These are phyloP conservation scores for Aureobasidium sp. DNA, from an alignment of 2,329 filamentous ascomycete species.

Conservation along the genomic window DNA sequence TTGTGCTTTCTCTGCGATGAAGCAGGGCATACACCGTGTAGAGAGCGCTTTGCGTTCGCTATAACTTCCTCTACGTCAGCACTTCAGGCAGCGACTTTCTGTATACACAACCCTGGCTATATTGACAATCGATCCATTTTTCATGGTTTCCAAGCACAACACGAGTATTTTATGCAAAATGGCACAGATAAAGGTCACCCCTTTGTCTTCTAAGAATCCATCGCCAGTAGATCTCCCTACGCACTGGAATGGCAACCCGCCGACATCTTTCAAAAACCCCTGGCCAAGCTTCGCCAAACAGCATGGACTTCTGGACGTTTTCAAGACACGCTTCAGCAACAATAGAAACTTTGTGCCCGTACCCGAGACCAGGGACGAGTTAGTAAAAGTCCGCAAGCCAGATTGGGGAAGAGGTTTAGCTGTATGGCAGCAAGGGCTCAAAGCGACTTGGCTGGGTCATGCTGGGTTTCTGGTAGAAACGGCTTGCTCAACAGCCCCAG, in stretches of 20 bases:
- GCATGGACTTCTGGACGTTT: slow-evolving; percentile 22
- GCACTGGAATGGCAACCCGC: slow-evolving; percentile 40
- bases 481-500: slow-evolving; percentile 3
- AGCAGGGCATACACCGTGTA: neutral
- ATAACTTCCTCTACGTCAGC: neutral
- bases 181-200: neutral
- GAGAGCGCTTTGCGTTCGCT: neutral
- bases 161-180: neutral
- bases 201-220: neutral
- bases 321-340: slow-evolving; percentile 34
- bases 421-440: slow-evolving; percentile 27
- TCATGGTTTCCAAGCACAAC: no score
- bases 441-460: slow-evolving; percentile 48
- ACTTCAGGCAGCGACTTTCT: neutral
- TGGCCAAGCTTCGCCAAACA: slow-evolving; percentile 38
- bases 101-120: neutral
- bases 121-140: neutral
- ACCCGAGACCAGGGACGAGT: slow-evolving; percentile 33
- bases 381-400: slow-evolving; percentile 38
- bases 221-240: slow-evolving; percentile 18
- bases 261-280: slow-evolving; percentile 43
- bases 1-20: no score
- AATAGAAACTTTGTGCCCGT: slow-evolving; percentile 43
- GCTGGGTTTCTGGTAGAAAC: slow-evolving; percentile 45
- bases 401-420: slow-evolving; percentile 29